Percentiles rank a stretch among this genome's conserved stretches.
phyloP scores from a whole-genome alignment of 2,329 filamentous ascomycete species.

The Graphilbum fragrans region DNA sequence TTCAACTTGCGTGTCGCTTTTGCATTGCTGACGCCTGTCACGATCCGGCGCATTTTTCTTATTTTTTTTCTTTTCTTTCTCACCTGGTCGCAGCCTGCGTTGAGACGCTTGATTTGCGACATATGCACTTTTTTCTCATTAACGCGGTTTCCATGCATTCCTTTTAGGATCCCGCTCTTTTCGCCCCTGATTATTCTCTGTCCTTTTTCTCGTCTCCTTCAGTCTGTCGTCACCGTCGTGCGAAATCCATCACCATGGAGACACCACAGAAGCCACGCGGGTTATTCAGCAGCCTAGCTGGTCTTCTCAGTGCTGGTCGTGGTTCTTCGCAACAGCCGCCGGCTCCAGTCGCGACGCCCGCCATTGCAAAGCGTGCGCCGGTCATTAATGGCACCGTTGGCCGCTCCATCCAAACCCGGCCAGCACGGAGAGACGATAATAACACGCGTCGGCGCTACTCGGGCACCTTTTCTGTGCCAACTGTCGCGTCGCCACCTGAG shows the following conservation, averaged over 20 bases:
- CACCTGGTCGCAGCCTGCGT: neutral
- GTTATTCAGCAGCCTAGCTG: slow-evolving; percentile 9
- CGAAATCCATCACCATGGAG: slow-evolving; percentile 3
- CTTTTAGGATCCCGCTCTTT: neutral
- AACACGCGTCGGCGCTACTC: slow-evolving; percentile 3
- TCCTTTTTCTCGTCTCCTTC: neutral
- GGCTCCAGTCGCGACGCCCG: neutral
- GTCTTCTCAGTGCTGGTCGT: slow-evolving; percentile 5
- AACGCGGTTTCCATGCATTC: neutral
- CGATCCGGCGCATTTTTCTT: neutral
- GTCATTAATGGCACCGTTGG: too few relatives aligned
- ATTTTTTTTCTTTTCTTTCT: neutral
- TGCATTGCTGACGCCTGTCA: neutral
- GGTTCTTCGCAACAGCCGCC: neutral
- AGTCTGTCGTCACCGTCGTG: neutral
- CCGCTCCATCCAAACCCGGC: too few relatives aligned
- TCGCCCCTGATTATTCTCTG: neutral
- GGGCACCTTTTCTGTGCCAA: slow-evolving; percentile 10
- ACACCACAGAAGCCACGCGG: slow-evolving; percentile 5
- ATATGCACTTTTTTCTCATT: neutral
- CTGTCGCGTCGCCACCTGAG: slow-evolving; percentile 13
- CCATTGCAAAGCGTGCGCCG: neutral
- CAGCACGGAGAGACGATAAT: neutral
- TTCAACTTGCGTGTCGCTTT: neutral
- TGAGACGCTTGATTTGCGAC: neutral